phyloP scores from a whole-genome alignment of 768 basidiomycete genomes.

The Collybia sordida region DNA sequence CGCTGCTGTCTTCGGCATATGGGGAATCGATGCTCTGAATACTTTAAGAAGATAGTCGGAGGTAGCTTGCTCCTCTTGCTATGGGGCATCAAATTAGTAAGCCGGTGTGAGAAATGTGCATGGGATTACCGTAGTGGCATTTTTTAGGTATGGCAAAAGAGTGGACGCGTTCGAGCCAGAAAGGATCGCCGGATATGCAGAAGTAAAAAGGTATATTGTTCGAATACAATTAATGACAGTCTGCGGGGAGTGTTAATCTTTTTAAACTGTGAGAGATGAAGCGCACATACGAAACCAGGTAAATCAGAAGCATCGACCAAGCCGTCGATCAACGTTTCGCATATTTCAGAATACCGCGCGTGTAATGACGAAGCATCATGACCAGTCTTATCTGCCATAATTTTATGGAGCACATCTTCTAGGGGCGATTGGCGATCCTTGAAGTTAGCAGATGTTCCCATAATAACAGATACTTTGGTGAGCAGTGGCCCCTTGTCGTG shows the following conservation, averaged over 20 bases:
- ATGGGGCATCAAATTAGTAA: slow-evolving; percentile 1
- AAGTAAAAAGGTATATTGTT: slow-evolving; percentile 80
- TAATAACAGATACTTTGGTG: slow-evolving; percentile 76
- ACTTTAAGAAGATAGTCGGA: slow-evolving; percentile 88
- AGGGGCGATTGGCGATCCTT: slow-evolving; percentile 82
- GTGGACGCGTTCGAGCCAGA: slow-evolving; percentile 82
- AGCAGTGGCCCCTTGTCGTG: slow-evolving; percentile 58
- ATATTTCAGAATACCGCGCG: slow-evolving; percentile 74
- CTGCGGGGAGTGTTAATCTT: slow-evolving; percentile 34
- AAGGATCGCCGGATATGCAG: slow-evolving; percentile 83
- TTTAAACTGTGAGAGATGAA: background rate
- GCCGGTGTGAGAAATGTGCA: background rate
- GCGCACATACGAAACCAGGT: slow-evolving; percentile 65
- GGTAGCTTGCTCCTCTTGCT: slow-evolving; percentile 83
- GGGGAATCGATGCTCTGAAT: slow-evolving; percentile 80
- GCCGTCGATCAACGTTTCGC: slow-evolving; percentile 82
- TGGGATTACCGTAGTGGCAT: slow-evolving; percentile 62
- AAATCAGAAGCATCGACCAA: slow-evolving; percentile 85
- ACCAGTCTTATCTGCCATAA: slow-evolving; percentile 72
- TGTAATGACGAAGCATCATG: slow-evolving; percentile 54
- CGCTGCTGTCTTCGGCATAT: slow-evolving; percentile 85
- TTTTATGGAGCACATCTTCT: slow-evolving; percentile 82
- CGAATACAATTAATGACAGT: slow-evolving; percentile 82
- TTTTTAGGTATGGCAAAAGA: slow-evolving; percentile 88
- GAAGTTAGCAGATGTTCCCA: slow-evolving; percentile 81